Base-by-base conservation (phyloP, 2,329 filamentous ascomycete genomes). In the Ceratocystis huliohia region DNA sequence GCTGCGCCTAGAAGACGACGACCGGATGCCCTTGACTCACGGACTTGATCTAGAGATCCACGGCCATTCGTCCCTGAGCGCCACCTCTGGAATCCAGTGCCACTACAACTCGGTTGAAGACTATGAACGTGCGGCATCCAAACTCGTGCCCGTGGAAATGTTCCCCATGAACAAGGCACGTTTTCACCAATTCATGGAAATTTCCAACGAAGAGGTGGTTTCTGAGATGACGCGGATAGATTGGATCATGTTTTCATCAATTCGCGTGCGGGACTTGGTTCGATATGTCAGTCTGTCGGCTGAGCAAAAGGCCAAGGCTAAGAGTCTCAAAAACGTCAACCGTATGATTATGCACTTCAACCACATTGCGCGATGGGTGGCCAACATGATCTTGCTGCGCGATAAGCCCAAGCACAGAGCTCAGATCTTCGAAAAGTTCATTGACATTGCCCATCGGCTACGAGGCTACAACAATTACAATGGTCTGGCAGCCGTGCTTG, bases 381-480 rank as follows among this genome's bases (percentile, higher is more conserved):
- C 88, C 37, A 91, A 89, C 73, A 88, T 93, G 82, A 85, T 93
- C 65, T 80, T 99, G 7, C 82, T 97, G 70, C 85, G 93, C 69
- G 93, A 97, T 74, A 99, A 99, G 77, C 87, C 94, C 10, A 97
- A 97, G 75, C 94, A 99, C 74, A 84, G 94, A 69, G 92, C 91
- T 2, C 83, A 88, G 69, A 93, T 94, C 77, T 78, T 99, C 66
- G 93, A 96, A 74, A 96, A 96, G 74, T 96, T 96, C 74, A 97
- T 97, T 90, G 84, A 83, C 64, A 86, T 99, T 71, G 92, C 93
- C 45, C 73, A 87, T 72, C 93, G 91, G 77, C 79, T 99, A 63
- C 88, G 94, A 48, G 87, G 92, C 73, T 78, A 96, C 69, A 96
- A 97, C 78, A 97, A 99, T 75, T 99, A 97, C 79, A 97, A 97